Base-by-base conservation (phyloP, 768 basidiomycete species). In the Podaxis mareebaensis region DNA sequence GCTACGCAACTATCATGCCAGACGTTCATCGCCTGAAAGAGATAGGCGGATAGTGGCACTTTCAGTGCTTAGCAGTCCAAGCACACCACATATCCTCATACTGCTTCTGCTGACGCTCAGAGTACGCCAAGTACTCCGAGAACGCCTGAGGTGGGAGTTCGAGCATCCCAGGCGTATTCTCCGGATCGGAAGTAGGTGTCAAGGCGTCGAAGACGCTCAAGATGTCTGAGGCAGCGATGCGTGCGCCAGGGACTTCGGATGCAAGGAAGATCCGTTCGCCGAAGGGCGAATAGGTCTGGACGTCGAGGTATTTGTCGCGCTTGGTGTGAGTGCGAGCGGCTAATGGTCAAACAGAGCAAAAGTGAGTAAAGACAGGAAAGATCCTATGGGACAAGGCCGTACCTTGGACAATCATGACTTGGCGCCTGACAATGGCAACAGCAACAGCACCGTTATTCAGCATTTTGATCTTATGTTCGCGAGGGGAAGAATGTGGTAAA, bases 351-450 rank as follows among this genome's bases (percentile, higher is more conserved):
- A 46, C 15, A 3, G 20, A 20, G 6, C 20, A 22, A 46, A 8
- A 15, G 17, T 8, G n/a, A n/a, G 20, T 17, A 46, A 17, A 13
- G n/a, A 38, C 10, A 44, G 26, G 13, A 40, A 33, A 33, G 33
- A 33, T 10, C 33, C 7, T 2, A 51, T n/a, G 10, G 4, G 28
- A 5, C 5, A 33, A 46, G 44, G 20, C 6, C 44, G 5, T 67
- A 88, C 90, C 84, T 84, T 88, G 85, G 26, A 90, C 85, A 64
- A 91, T 71, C 79, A 83, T 84, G 38, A 91, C 85, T 70, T 86
- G 84, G 68, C 83, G 85, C 66, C 86, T 85, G 52, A 91, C 86
- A 63, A 90, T 70, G 22, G 90, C 90, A 61, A 91, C 82, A 57
- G 88, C 90, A 63, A 90, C 75, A 44, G 83, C 81, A 57, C 89